Base-by-base conservation (phyloP, 352 stramenopile genomes). In the Plasmopara muralis region DNA sequence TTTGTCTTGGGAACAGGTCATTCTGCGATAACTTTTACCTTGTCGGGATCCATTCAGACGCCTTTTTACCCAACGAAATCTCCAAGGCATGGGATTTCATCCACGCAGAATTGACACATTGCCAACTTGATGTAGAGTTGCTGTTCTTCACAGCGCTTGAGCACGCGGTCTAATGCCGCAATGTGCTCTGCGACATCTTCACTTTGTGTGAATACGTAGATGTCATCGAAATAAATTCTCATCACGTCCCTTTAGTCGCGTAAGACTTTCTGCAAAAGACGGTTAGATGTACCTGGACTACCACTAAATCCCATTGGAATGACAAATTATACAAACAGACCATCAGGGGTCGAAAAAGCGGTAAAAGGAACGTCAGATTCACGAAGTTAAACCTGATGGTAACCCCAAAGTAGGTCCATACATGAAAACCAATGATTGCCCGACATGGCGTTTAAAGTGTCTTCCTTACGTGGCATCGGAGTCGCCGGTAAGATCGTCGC, bases 201-300 rank as follows among this genome's bases (percentile, higher is more conserved):
- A 30, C 2, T 44, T 38, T 34, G 18, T 18, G 18, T 46, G 15
- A 46, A 46, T 13, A 46, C 28, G 41, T 46, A 31, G 41, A 34
- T 59, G 38, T 45, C 52, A 33, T 59, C 37, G n/a, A 48, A 59
- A 14, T 53, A 48, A 7, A 43, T 43, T 15, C 47, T 58, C 43
- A 43, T 58, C 4, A 43, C 38, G 20, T 42, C 13, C 10, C 10
- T 37, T 29, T 37, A 34, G 6, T 29, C 35, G 2, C 35, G 43
- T 37, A 48, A 53, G 0, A 58, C 20, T 14, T 53, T 52, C 10
- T 29, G 50, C 9, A 43, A n/a, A n/a, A n/a, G n/a, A n/a, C n/a
- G n/a, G n/a, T n/a, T n/a, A n/a, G n/a, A n/a, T n/a, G n/a, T n/a
- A n/a, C n/a, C n/a, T n/a, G n/a, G n/a, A n/a, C n/a, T n/a, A n/a